Evolutionary conservation across 2,329 filamentous ascomycete species (phyloP).

Genomic region (Calonectria ilicicola): DNA sequence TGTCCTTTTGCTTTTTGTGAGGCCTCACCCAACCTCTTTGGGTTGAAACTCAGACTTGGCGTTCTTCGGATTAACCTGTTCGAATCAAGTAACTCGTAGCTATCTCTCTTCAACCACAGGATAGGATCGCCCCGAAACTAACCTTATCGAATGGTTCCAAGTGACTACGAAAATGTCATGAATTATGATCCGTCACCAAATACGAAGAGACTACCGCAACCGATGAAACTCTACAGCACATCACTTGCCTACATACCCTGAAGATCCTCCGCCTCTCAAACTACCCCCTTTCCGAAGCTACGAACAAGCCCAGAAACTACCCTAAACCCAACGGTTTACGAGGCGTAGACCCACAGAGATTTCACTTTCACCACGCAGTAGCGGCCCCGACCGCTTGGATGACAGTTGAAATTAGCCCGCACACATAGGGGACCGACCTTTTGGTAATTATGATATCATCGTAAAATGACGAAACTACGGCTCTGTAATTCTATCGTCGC

Average conservation of each 20-base stretch:
- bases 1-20: not conserved
- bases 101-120: not conserved
- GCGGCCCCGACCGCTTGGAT: conserved; percentile 18
- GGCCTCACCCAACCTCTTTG: not conserved
- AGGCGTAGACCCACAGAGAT: conserved; percentile 6
- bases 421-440: not conserved
- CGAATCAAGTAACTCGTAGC: not conserved
- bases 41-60: not conserved
- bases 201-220: not conserved
- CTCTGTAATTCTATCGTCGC: not conserved
- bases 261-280: not conserved
- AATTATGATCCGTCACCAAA: not conserved
- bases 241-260: conserved; percentile 1
- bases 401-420: not conserved
- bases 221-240: not conserved
- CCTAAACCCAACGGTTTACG: not conserved
- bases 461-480: not conserved
- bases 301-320: not conserved
- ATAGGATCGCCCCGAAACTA: not conserved
- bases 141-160: not conserved
- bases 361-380: conserved; percentile 12
- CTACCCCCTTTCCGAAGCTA: not conserved
- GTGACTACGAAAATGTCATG: not conserved
- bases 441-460: conserved; percentile 7
- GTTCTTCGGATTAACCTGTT: not conserved